Evolutionary conservation across 2,329 filamentous ascomycete species (phyloP).

Genomic region (Diplocarpon mali): DNA sequence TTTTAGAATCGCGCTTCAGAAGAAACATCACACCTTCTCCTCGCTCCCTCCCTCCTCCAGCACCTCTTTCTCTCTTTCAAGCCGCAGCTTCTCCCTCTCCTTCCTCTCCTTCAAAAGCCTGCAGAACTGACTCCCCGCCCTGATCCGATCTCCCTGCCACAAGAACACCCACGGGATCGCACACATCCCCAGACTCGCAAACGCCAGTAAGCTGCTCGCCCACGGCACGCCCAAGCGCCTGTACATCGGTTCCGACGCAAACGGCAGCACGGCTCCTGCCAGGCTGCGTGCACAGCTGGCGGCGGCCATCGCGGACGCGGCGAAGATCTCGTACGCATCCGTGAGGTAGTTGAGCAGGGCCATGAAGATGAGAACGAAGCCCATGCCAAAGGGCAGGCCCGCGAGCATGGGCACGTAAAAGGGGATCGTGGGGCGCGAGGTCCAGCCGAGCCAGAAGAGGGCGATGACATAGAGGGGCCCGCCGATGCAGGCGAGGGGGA

Average conservation of each 20-base stretch:
- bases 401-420: conserved; percentile 47
- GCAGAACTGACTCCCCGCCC: conserved; percentile 38
- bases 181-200: conserved; percentile 37
- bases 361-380: conserved; percentile 45
- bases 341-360: conserved; percentile 50
- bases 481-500: conserved; percentile 36
- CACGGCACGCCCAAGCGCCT: conserved; percentile 33
- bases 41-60: neutral
- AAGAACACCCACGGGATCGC: conserved; percentile 41
- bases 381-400: conserved; percentile 42
- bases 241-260: conserved; percentile 37
- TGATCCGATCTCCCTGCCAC: conserved; percentile 35
- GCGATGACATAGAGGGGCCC: conserved; percentile 35
- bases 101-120: conserved; percentile 34
- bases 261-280: conserved; percentile 35
- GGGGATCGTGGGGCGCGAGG: conserved; percentile 37
- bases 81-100: conserved; percentile 20
- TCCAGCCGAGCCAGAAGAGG: conserved; percentile 50
- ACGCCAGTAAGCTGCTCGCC: conserved; percentile 39
- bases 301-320: conserved; percentile 41
- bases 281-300: conserved; percentile 30
- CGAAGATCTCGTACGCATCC: conserved; percentile 45
- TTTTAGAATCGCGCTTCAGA: too few species aligned
- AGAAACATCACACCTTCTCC: conserved; percentile 3
- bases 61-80: conserved; percentile 6